Evolutionary conservation across 495 filamentous ascomycete genomes (phyloP).

Genomic region (Neurospora africana): DNA sequence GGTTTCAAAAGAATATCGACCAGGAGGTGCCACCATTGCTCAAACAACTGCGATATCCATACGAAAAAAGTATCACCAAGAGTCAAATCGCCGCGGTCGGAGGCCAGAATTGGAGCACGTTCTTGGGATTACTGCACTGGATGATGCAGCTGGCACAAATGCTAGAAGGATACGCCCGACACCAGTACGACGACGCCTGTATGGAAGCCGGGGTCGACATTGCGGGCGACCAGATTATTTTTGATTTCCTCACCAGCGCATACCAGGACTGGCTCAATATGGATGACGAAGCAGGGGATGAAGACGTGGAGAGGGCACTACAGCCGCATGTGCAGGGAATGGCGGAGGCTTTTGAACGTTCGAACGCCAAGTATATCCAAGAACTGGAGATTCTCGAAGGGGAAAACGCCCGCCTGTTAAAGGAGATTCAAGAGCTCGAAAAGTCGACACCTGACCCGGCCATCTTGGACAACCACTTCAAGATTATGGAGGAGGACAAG

Average conservation of each 20-base stretch:
- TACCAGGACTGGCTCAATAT: slow-evolving; percentile 90
- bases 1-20: slow-evolving; percentile 85
- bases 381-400: slow-evolving; percentile 75
- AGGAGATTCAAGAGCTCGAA: slow-evolving; percentile 80
- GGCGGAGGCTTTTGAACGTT: slow-evolving; percentile 76
- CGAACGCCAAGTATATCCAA: slow-evolving; percentile 68
- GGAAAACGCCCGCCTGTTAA: slow-evolving; percentile 63
- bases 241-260: slow-evolving; percentile 74
- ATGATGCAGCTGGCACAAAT: slow-evolving; percentile 94
- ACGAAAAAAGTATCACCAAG: slow-evolving; percentile 86
- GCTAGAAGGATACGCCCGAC: slow-evolving; percentile 64
- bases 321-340: slow-evolving; percentile 79
- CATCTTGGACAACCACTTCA: slow-evolving; percentile 71
- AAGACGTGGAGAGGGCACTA: slow-evolving; percentile 62
- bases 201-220: slow-evolving; percentile 77
- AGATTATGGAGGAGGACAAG: slow-evolving; percentile 81
- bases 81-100: slow-evolving; percentile 89
- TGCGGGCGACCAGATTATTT: slow-evolving; percentile 80
- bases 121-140: slow-evolving; percentile 92
- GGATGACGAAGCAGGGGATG: slow-evolving; percentile 76
- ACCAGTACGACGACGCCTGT: slow-evolving; percentile 82
- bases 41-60: slow-evolving; percentile 89
- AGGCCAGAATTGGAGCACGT: slow-evolving; percentile 89
- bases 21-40: slow-evolving; percentile 84
- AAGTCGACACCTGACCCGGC: slow-evolving; percentile 72